These are phyloP conservation scores for Penicillium sp. DNA, from an alignment of 2,329 filamentous ascomycete species.

Conservation along the genomic window DNA sequence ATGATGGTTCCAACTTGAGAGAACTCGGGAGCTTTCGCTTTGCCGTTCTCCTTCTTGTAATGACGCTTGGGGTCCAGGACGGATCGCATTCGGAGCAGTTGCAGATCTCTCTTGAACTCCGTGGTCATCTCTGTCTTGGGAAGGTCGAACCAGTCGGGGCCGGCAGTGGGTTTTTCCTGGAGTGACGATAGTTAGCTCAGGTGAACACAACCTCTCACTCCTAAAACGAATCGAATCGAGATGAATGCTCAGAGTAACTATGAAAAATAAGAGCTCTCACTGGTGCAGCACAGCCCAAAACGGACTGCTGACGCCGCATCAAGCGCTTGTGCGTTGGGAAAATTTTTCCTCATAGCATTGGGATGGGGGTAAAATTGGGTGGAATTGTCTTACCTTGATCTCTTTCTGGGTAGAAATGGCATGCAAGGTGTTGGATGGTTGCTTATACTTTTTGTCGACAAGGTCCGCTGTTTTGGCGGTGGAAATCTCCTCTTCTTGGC, in stretches of 20 bases:
- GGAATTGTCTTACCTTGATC: constrained; percentile 55
- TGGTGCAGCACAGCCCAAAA: constrained; percentile 78
- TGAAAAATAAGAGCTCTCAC: constrained; percentile 69
- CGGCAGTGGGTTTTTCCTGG: constrained; percentile 69
- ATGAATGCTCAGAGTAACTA: constrained; percentile 70
- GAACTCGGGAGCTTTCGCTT: constrained; percentile 74
- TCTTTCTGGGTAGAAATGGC: constrained; percentile 47
- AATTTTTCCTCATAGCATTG: constrained; percentile 74
- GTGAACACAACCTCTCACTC: constrained; percentile 15
- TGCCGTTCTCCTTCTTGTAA: constrained; percentile 83
- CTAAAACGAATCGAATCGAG: constrained; percentile 2
- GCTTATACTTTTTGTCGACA: constrained; percentile 51
- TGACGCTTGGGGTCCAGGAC: constrained; percentile 87
- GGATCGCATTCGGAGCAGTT: constrained; percentile 85
- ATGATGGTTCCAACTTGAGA: constrained; percentile 88
- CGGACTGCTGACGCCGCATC: constrained; percentile 74
- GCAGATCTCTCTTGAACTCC: constrained; percentile 84
- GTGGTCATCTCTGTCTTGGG: constrained; percentile 83
- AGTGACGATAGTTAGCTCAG: constrained; percentile 31
- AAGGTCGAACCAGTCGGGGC: constrained; percentile 83
- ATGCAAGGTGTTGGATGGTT: constrained; percentile 21
- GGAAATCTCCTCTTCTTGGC: constrained; percentile 57
- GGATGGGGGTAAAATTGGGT: constrained; percentile 14
- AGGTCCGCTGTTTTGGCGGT: constrained; percentile 58
- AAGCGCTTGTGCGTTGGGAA: constrained; percentile 67